phyloP scores from a whole-genome alignment of 2,329 filamentous ascomycete genomes.

The Canariomyces notabilis region DNA sequence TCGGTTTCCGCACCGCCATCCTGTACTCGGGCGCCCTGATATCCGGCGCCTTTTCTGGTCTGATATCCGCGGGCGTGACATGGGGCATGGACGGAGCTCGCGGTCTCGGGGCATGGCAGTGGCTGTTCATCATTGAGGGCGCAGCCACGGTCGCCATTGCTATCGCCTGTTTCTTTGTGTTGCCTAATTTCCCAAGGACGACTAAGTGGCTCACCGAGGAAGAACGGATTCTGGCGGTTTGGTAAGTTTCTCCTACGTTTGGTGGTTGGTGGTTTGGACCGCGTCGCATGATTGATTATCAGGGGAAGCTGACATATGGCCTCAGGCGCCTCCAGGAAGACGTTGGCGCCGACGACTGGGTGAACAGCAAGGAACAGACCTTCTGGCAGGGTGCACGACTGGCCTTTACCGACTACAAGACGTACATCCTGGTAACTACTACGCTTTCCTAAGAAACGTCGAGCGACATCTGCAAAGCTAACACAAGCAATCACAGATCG shows the following conservation, averaged over 20 bases:
- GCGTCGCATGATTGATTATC: too few species aligned
- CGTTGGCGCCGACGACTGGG: conserved; percentile 60
- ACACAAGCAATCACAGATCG: conserved; percentile 29
- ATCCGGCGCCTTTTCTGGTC: conserved; percentile 61
- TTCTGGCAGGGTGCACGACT: conserved; percentile 50
- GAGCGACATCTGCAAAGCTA: background rate
- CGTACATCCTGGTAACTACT: conserved; percentile 47
- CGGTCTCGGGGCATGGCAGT: conserved; percentile 57
- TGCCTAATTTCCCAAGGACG: conserved; percentile 43
- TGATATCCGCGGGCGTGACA: conserved; percentile 56
- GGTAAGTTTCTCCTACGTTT: conserved; percentile 23
- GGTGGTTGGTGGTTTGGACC: background rate
- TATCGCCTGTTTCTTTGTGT: conserved; percentile 45
- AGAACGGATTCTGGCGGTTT: conserved; percentile 52
- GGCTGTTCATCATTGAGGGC: conserved; percentile 64
- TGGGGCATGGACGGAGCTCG: conserved; percentile 50
- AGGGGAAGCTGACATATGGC: background rate
- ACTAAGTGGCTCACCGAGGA: conserved; percentile 49
- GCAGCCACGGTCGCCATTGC: conserved; percentile 55
- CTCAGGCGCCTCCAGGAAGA: conserved; percentile 54
- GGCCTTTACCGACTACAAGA: conserved; percentile 55
- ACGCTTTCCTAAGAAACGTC: background rate
- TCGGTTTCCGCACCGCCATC: conserved; percentile 55
- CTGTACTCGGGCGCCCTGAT: conserved; percentile 56
- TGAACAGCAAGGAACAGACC: conserved; percentile 50